These are phyloP conservation scores for Suillus occidentalis DNA, from an alignment of 768 basidiomycete species.

Conservation along the genomic window DNA sequence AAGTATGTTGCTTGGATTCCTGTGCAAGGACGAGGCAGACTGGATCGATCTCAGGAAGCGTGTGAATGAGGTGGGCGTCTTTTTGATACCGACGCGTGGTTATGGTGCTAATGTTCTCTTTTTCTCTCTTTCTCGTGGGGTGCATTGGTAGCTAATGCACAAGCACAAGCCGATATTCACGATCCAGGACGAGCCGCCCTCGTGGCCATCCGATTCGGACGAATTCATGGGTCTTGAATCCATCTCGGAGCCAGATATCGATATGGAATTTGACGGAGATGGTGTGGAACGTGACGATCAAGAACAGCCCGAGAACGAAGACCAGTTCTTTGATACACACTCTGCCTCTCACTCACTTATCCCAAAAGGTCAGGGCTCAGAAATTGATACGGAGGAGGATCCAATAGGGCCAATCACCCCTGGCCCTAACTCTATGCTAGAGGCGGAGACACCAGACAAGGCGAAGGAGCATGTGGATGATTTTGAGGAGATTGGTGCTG, in stretches of 20 bases:
- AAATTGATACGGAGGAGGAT: slow-evolving; percentile 72
- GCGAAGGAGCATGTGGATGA: slow-evolving; percentile 31
- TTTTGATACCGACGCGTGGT: not conserved
- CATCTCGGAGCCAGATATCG: slow-evolving; percentile 76
- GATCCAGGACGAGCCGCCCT: slow-evolving; percentile 84
- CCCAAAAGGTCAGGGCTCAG: slow-evolving; percentile 45
- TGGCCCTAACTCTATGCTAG: slow-evolving; percentile 43
- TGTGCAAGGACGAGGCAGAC: slow-evolving; percentile 79
- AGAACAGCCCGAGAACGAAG: slow-evolving; percentile 35
- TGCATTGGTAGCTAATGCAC: slow-evolving; percentile 28
- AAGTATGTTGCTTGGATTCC: slow-evolving; percentile 94
- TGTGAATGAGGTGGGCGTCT: slow-evolving; percentile 63
- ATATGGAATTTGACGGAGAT: slow-evolving; percentile 53
- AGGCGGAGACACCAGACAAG: slow-evolving; percentile 22
- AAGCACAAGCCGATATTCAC: slow-evolving; percentile 77
- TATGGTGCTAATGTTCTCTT: slow-evolving; percentile 9
- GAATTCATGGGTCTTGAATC: slow-evolving; percentile 76
- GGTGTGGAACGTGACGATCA: slow-evolving; percentile 35
- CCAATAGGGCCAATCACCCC: slow-evolving; percentile 71
- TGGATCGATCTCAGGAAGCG: slow-evolving; percentile 80
- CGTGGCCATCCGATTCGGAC: slow-evolving; percentile 76
- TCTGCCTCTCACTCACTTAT: slow-evolving; percentile 47
- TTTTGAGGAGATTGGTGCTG: slow-evolving; percentile 28
- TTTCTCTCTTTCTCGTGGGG: not conserved
- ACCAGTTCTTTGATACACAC: slow-evolving; percentile 57